These are phyloP conservation scores for Haematococcus sp. DNA, from an alignment of 139 green algal species.

Conservation along the genomic window DNA sequence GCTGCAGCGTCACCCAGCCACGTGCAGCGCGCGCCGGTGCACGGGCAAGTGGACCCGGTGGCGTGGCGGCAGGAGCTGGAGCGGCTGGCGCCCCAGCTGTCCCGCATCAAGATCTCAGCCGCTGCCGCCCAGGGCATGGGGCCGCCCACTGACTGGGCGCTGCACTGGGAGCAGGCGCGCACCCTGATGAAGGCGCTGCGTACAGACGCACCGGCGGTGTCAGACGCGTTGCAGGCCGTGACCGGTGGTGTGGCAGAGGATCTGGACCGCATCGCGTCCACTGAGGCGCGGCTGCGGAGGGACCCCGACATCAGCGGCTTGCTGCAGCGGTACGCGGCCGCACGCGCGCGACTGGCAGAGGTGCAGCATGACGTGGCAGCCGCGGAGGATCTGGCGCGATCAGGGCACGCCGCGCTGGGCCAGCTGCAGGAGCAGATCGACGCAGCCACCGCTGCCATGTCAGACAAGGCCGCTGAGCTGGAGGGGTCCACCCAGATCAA, in stretches of 20 bases:
- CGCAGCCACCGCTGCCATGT: neutral
- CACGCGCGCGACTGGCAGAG: slow-evolving; percentile 10
- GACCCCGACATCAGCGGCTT: neutral
- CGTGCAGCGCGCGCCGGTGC: neutral
- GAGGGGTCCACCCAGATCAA: slow-evolving; percentile 12
- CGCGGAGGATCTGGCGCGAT: slow-evolving; percentile 22
- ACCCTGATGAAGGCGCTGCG: neutral
- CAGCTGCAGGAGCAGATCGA: slow-evolving; percentile 20
- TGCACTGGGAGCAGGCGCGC: slow-evolving; percentile 27
- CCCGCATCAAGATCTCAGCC: slow-evolving; percentile 20
- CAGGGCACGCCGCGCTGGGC: slow-evolving; percentile 14
- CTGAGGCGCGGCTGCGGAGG: slow-evolving; percentile 25
- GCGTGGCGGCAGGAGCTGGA: slow-evolving; percentile 42
- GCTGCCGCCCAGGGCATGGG: slow-evolving; percentile 4
- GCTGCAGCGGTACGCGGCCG: slow-evolving; percentile 3
- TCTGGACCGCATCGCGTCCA: slow-evolving; percentile 6
- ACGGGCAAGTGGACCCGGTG: slow-evolving; percentile 24
- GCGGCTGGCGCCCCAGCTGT: slow-evolving; percentile 36
- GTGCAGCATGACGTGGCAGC: slow-evolving; percentile 12
- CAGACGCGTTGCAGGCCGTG: slow-evolving; percentile 1
- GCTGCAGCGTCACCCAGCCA: neutral
- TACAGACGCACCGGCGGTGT: neutral
- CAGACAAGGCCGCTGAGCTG: slow-evolving; percentile 6
- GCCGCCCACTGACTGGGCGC: slow-evolving; percentile 18
- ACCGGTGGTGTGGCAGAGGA: neutral